These are phyloP conservation scores for Cryptococcus sp. DNA, from an alignment of 1,284 basidiomycete species.

Conservation along the genomic window DNA sequence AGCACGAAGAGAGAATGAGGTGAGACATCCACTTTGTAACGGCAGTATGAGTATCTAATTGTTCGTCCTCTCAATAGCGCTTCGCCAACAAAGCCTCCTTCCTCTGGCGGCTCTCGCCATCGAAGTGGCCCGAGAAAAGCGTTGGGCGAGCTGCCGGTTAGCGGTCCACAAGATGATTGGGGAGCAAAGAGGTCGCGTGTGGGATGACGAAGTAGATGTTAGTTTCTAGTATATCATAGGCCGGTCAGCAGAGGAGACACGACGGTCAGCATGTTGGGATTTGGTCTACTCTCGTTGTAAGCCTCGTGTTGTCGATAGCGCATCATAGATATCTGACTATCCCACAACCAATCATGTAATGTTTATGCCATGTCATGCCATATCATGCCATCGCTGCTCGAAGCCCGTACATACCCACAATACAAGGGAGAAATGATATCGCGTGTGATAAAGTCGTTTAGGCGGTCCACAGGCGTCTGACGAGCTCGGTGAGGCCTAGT, in stretches of 20 bases:
- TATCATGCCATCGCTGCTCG: no score
- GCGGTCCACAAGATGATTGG: slow-evolving; percentile 16
- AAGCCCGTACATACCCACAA: no score
- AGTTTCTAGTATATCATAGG: not conserved
- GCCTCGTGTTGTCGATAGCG: no score
- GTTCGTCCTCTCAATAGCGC: slow-evolving; percentile 11
- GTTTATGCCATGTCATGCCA: no score
- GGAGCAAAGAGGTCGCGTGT: slow-evolving; percentile 27
- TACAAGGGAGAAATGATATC: no score
- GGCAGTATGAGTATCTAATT: no score
- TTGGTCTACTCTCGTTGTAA: no score
- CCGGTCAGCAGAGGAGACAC: no score
- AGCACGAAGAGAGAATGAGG: slow-evolving; percentile 21
- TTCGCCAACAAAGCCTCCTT: slow-evolving; percentile 13
- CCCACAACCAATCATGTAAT: no score
- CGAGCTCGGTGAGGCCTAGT: slow-evolving; percentile 69
- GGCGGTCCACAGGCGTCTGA: slow-evolving; percentile 67
- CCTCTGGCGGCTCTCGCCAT: not conserved
- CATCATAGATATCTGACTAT: no score
- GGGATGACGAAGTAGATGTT: slow-evolving; percentile 1
- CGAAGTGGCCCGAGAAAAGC: slow-evolving; percentile 20
- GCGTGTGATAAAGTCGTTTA: slow-evolving; percentile 37
- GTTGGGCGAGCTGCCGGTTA: slow-evolving; percentile 25
- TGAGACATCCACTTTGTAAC: no score
- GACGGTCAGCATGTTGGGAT: no score